Evolutionary conservation across 345 rosid species (phyloP).

Genomic region (Mallotus nudiflorus): DNA sequence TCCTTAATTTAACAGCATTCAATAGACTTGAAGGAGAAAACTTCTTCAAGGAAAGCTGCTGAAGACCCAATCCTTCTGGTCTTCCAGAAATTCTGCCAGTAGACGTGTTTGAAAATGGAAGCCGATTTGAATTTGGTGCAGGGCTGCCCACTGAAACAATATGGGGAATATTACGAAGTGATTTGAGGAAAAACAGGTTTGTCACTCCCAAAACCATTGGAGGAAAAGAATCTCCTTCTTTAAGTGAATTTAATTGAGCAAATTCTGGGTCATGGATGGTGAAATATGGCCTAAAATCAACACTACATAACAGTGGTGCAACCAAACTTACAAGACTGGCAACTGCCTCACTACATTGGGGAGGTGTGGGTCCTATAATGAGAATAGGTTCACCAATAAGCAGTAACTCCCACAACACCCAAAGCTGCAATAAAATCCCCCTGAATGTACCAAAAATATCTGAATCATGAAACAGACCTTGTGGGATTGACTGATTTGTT

Average conservation of each 20-base stretch:
- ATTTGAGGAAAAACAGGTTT: conserved; percentile 88
- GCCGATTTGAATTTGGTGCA: conserved; percentile 57
- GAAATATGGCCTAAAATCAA: conserved; percentile 97
- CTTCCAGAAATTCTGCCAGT: conserved; percentile 69
- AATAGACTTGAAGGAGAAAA: conserved; percentile 85
- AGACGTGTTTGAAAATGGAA: conserved; percentile 55
- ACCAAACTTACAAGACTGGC: conserved; percentile 92
- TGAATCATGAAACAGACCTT: conserved; percentile 94
- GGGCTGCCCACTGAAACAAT: conserved; percentile 92
- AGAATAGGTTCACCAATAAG: conserved; percentile 94
- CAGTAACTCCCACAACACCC: conserved; percentile 91
- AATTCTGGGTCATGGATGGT: conserved; percentile 95
- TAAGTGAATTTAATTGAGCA: conserved; percentile 62
- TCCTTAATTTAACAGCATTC: conserved; percentile 75
- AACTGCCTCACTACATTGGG: conserved; percentile 97
- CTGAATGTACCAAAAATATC: conserved; percentile 84
- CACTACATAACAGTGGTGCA: conserved; percentile 79
- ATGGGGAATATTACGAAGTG: conserved; percentile 81
- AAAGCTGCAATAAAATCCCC: conserved; percentile 83
- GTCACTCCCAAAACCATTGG: conserved; percentile 96
- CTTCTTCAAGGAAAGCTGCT: conserved; percentile 74
- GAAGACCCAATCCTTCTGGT: conserved; percentile 72
- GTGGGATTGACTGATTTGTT: conserved; percentile 84
- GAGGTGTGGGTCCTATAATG: conserved; percentile 90
- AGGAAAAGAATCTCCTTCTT: conserved; percentile 81